Evolutionary conservation across 1,139 yeast species (phyloP), one percentile per base, ranked within the genome.

Genomic region (Meyerozyma carpophila): DNA sequence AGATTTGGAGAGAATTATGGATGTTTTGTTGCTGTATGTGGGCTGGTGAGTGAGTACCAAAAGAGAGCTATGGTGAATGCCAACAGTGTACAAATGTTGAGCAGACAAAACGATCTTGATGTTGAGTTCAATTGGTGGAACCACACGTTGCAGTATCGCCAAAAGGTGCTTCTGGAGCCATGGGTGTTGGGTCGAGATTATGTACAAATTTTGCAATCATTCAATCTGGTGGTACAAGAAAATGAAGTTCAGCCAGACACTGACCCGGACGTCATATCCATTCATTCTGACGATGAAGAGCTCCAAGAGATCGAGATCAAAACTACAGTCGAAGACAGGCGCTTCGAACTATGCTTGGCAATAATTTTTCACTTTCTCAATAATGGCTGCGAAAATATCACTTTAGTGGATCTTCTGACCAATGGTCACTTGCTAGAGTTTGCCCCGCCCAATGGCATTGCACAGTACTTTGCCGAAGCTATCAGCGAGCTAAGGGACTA

Each of bases 101-200:
- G 10, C 13, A 20, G 10, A 11, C 26, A 21, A 11, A 13, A 4
- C 8, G 45, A 45, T 8, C 32, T 49, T 21, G 48, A 42, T 2
- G 21, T 39, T 11, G 54, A 50, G 21, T 24, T 49, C 28, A 39
- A 36, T 7, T 50, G 52, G 47, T 50, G 52, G 54, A 11, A 43
- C 5, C 34, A 37, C 1, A 45, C 47, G 3, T 41, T 50, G 14
- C 26, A 38, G 4, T 39, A 43, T 4, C 37, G 54, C 7, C 34
- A 39, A 16, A 37, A 37, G n/a, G 31, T 39, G 11, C 44, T 50
- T 4, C 24, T 21, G n/a, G 36, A 24, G 8, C 54, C 47, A 14
- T 50, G 54, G 54, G 18, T 25, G 8, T 14, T 31, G 20, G 20
- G 20, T 8, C 34, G 34, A 4, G 14, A 14, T 16, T 31, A 31